Evolutionary conservation across 805 yeast genomes (phyloP).

Genomic region (Metschnikowia similis): DNA sequence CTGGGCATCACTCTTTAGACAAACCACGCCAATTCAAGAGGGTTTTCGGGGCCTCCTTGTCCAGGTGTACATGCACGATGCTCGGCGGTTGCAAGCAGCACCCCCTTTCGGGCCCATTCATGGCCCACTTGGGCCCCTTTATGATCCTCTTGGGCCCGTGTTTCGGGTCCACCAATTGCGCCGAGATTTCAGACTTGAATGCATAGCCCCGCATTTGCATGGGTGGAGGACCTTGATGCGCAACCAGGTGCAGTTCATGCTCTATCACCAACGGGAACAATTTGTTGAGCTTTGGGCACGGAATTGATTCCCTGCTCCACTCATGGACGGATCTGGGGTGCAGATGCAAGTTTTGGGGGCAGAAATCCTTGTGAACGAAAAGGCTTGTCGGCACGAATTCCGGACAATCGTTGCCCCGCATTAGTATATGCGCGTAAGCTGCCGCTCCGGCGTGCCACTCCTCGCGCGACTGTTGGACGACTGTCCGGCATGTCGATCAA

Average conservation of each 20-base stretch:
- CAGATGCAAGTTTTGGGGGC: too few species aligned
- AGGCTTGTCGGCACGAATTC: not conserved
- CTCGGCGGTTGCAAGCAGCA: too few species aligned
- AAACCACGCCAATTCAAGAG: not conserved
- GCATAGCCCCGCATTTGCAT: conserved; percentile 1
- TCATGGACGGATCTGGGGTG: too few species aligned
- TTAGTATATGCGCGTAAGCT: not conserved
- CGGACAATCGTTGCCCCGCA: not conserved
- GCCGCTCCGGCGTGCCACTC: not conserved
- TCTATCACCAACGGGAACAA: too few species aligned
- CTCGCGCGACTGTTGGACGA: not conserved
- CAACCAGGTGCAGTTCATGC: not conserved
- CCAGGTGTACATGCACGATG: too few species aligned
- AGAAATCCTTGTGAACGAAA: not conserved
- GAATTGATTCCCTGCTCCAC: too few species aligned
- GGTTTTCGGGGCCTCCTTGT: too few species aligned
- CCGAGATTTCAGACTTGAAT: not conserved
- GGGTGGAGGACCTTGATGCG: conserved; percentile 2
- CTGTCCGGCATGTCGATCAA: not conserved
- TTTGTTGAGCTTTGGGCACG: too few species aligned
- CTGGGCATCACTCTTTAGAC: not conserved
- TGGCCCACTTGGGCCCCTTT: too few species aligned
- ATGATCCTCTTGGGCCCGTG: too few species aligned
- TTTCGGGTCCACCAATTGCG: not conserved
- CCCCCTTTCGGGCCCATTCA: too few species aligned